Evolutionary conservation across 805 yeast genomes (phyloP).

Genomic region (Komagataella ulmi): DNA sequence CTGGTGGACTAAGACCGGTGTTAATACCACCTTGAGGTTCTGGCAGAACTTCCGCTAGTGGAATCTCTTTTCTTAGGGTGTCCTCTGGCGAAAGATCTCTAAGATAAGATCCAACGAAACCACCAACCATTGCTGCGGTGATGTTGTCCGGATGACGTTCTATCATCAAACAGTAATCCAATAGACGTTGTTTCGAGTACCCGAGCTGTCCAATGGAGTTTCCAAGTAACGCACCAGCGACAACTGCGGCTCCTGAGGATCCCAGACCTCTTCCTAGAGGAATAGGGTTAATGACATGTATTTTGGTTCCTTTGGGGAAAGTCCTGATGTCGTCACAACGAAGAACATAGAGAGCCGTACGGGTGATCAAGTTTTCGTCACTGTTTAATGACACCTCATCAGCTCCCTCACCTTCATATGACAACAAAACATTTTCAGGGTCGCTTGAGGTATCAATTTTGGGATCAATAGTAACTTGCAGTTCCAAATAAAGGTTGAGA

Average conservation of each 20-base stretch:
- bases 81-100: constrained; percentile 69
- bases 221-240: constrained; percentile 88
- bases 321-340: constrained; percentile 64
- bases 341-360: constrained; percentile 84
- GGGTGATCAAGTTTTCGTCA: constrained; percentile 75
- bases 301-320: constrained; percentile 75
- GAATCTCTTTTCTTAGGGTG: constrained; percentile 64
- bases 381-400: constrained; percentile 66
- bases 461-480: constrained; percentile 53
- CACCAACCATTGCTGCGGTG: constrained; percentile 98
- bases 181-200: constrained; percentile 65
- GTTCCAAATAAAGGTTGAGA: constrained; percentile 56
- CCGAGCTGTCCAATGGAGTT: constrained; percentile 69
- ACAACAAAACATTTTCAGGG: constrained; percentile 54
- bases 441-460: constrained; percentile 34
- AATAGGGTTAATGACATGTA: constrained; percentile 79
- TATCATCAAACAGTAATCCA: constrained; percentile 92
- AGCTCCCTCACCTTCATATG: constrained; percentile 70
- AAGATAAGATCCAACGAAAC: constrained; percentile 91
- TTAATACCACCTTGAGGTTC: constrained; percentile 59
- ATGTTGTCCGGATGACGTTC: constrained; percentile 98
- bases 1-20: constrained; percentile 58
- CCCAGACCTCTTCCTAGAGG: constrained; percentile 97
- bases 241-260: constrained; percentile 96
- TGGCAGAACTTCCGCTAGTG: constrained; percentile 75